phyloP scores from a whole-genome alignment of 2,329 filamentous ascomycete species.

The Penicillium nordicum region DNA sequence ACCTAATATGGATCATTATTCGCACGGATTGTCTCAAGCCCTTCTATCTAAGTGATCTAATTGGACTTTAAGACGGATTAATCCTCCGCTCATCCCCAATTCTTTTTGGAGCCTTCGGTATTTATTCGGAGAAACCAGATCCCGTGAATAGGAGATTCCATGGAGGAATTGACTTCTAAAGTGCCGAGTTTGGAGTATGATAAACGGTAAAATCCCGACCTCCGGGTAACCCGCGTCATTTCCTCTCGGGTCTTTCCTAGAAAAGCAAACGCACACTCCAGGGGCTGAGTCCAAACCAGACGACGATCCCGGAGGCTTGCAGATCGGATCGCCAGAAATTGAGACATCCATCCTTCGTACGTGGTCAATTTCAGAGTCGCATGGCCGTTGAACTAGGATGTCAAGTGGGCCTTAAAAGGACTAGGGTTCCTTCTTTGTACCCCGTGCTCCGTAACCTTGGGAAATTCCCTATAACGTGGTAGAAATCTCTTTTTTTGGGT shows the following conservation, averaged over 20 bases:
- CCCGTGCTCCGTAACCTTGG: not conserved
- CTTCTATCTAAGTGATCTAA: not conserved
- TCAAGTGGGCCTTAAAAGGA: conserved; percentile 7
- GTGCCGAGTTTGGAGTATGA: conserved; percentile 17
- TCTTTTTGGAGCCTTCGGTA: conserved; percentile 14
- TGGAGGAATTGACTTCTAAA: conserved; percentile 17
- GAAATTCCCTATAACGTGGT: not conserved
- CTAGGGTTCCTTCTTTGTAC: conserved; percentile 4
- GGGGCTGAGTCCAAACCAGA: conserved; percentile 16
- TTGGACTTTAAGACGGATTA: not conserved
- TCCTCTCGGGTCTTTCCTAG: conserved; percentile 7
- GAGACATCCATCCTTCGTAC: conserved; percentile 15
- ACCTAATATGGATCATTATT: not conserved
- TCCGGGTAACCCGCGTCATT: conserved; percentile 4
- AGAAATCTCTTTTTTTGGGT: too few relatives aligned
- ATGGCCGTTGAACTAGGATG: conserved; percentile 15
- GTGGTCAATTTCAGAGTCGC: conserved; percentile 21
- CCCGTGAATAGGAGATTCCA: conserved; percentile 20
- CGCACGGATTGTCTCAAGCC: not conserved
- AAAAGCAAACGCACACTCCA: conserved; percentile 11
- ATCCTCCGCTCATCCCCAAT: conserved; percentile 1
- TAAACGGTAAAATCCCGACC: conserved; percentile 6
- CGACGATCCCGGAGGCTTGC: conserved; percentile 24
- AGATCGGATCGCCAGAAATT: conserved; percentile 27
- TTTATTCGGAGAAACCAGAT: conserved; percentile 21